Conservation (phyloP, 148 eudicot species). For the Polygonum maritimum region DNA sequence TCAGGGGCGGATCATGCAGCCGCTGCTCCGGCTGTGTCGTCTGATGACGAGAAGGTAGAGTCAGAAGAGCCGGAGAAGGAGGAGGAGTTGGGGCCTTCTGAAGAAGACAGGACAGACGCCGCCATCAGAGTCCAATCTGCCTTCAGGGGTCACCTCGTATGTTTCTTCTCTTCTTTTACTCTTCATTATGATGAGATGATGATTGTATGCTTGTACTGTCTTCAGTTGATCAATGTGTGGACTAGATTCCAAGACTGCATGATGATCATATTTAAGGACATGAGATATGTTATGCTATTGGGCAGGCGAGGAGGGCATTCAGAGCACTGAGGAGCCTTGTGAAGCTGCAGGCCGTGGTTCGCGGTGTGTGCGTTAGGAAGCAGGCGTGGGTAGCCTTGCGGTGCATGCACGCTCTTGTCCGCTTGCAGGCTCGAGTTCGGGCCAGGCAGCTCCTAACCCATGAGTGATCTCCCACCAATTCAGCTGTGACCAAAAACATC, state of each 20-base stretch:
- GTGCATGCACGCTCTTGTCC: constrained; percentile 66
- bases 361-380: constrained; percentile 68
- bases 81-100: constrained; percentile 13
- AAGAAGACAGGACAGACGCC: constrained; percentile 34
- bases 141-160: constrained; percentile 85
- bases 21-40: neutral
- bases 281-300: too few species aligned
- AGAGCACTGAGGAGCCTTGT: constrained; percentile 65
- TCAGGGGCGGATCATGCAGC: constrained; percentile 9
- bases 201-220: too few species aligned
- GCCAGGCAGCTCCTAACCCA: constrained; percentile 26
- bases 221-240: neutral
- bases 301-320: constrained; percentile 57
- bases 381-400: constrained; percentile 67
- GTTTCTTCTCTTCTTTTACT: neutral
- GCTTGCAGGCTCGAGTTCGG: constrained; percentile 51
- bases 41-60: constrained; percentile 10
- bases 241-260: neutral
- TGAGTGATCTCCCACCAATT: neutral
- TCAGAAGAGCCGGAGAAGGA: neutral
- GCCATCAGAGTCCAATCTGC: constrained; percentile 53
- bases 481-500: neutral
- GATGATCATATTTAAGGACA: too few species aligned
- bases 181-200: neutral
- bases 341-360: constrained; percentile 74